phyloP scores from a whole-genome alignment of 108 stramenopile genomes.

The Nitzschia inconspicua region DNA sequence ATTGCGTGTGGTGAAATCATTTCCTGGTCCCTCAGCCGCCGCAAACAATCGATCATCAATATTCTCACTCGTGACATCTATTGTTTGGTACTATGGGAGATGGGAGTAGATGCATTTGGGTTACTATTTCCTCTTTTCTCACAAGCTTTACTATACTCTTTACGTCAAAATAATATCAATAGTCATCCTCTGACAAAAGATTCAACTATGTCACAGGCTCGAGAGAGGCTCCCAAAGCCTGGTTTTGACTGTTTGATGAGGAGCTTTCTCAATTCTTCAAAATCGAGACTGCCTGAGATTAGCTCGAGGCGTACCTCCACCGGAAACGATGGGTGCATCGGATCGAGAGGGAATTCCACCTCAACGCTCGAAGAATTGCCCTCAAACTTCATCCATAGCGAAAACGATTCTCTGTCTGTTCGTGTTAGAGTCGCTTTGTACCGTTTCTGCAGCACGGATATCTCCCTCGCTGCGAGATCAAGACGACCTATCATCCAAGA shows the following conservation, averaged over 20 bases:
- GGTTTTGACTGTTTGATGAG: slow-evolving; percentile 60
- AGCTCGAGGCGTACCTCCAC: slow-evolving; percentile 40
- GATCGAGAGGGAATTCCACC: slow-evolving; percentile 43
- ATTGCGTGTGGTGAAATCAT: too few relatives aligned
- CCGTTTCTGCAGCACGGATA: slow-evolving; percentile 26
- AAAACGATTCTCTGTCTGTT: slow-evolving; percentile 24
- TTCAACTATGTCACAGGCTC: slow-evolving; percentile 51
- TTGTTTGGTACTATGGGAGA: too few relatives aligned
- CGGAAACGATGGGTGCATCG: slow-evolving; percentile 65
- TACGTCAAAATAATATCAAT: not conserved
- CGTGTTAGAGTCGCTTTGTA: slow-evolving; percentile 17
- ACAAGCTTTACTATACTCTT: too few relatives aligned
- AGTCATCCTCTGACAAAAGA: slow-evolving; percentile 25
- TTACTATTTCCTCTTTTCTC: too few relatives aligned
- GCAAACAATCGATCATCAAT: too few relatives aligned
- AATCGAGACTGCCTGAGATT: slow-evolving; percentile 33
- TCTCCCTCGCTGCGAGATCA: slow-evolving; percentile 28
- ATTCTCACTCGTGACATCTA: too few relatives aligned
- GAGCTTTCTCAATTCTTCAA: slow-evolving; percentile 38
- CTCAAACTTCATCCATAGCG: slow-evolving; percentile 42
- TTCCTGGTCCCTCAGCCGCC: too few relatives aligned
- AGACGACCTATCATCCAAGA: slow-evolving; percentile 31
- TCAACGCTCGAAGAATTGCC: slow-evolving; percentile 21
- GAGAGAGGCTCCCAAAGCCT: slow-evolving; percentile 65
- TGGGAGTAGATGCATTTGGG: too few relatives aligned